phyloP scores from a whole-genome alignment of 176 grass and related monocot species.

The Pontederia crassipes region DNA sequence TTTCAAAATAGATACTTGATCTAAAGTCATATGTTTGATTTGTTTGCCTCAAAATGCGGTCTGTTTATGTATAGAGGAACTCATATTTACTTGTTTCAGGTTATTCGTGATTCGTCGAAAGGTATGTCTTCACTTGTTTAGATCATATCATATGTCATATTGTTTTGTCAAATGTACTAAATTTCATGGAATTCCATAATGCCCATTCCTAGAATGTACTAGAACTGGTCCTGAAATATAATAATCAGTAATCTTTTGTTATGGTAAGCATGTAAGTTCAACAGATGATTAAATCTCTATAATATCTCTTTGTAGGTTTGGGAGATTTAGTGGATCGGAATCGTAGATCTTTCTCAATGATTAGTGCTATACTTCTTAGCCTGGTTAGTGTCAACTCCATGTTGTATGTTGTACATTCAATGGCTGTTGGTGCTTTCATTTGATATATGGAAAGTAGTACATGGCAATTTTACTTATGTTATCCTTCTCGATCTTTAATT shows the following conservation, averaged over 20 bases:
- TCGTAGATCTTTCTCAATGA: slow-evolving; percentile 58
- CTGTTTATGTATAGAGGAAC: background rate
- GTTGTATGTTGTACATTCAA: slow-evolving; percentile 9
- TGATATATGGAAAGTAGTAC: slow-evolving; percentile 15
- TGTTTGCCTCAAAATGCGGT: background rate
- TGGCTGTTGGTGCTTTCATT: background rate
- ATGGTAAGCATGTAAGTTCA: too few species aligned
- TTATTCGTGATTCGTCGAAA: slow-evolving; percentile 14
- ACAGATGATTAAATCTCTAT: background rate
- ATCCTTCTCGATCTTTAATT: too few species aligned
- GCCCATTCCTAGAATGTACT: too few species aligned
- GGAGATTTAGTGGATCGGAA: slow-evolving; percentile 77
- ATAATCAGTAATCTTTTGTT: too few species aligned
- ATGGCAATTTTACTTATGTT: background rate
- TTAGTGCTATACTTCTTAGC: slow-evolving; percentile 76
- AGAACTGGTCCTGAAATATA: too few species aligned
- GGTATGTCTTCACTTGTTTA: background rate
- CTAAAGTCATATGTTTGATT: too few species aligned
- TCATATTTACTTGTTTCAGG: slow-evolving; percentile 11
- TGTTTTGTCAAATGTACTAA: background rate
- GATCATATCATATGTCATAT: background rate
- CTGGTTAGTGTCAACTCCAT: slow-evolving; percentile 43
- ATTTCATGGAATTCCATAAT: background rate
- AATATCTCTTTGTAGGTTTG: slow-evolving; percentile 32
- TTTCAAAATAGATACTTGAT: too few species aligned